phyloP scores from a whole-genome alignment of 2,329 filamentous ascomycete species.

The Diaporthe amygdali region DNA sequence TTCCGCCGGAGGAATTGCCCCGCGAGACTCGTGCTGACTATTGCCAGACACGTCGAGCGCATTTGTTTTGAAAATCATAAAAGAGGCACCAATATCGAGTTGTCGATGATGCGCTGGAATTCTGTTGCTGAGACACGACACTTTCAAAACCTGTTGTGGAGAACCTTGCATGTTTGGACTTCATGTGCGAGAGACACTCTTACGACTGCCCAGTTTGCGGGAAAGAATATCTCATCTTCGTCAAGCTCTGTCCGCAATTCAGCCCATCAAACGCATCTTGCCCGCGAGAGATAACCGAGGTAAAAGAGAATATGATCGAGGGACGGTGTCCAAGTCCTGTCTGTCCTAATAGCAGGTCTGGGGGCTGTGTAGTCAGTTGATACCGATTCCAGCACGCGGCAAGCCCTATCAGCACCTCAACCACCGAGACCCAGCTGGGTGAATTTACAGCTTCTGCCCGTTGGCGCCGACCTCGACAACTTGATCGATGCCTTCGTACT shows the following conservation, averaged over 20 bases:
- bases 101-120: slow-evolving; percentile 16
- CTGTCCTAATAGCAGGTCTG: slow-evolving; percentile 62
- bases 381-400: neutral
- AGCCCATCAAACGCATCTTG: slow-evolving; percentile 55
- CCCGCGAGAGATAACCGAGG: slow-evolving; percentile 46
- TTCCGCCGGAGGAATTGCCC: neutral
- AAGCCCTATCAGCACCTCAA: neutral
- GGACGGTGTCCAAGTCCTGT: slow-evolving; percentile 63
- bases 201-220: slow-evolving; percentile 64
- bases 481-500: slow-evolving; percentile 87
- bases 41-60: neutral
- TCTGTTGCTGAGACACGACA: neutral
- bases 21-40: slow-evolving; percentile 20
- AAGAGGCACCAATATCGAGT: neutral
- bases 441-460: slow-evolving; percentile 57
- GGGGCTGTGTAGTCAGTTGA: slow-evolving; percentile 62
- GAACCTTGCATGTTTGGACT: slow-evolving; percentile 30
- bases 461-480: slow-evolving; percentile 73
- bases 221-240: slow-evolving; percentile 63
- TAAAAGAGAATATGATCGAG: slow-evolving; percentile 53
- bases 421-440: slow-evolving; percentile 1
- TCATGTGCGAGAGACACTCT: slow-evolving; percentile 66
- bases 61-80: neutral
- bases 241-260: slow-evolving; percentile 59
- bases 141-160: slow-evolving; percentile 25